Percentiles rank a stretch among this genome's conserved stretches.
Evolutionary conservation across 495 filamentous ascomycete genomes (phyloP).

Genomic region (Pyronema domesticum): DNA sequence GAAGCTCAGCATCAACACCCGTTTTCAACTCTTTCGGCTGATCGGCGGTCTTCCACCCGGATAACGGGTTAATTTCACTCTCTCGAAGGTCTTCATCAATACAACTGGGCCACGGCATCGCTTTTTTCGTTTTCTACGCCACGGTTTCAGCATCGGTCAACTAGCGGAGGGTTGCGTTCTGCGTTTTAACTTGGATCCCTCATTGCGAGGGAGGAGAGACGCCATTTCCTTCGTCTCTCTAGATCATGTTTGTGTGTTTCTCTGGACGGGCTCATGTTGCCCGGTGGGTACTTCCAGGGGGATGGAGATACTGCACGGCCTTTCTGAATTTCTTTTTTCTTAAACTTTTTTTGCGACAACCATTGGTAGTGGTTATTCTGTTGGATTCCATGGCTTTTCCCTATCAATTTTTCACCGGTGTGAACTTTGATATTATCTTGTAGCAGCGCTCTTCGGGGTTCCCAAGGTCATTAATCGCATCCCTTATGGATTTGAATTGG

Average conservation of each 20-base stretch:
- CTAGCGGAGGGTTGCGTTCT: not conserved
- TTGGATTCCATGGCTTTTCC: not conserved
- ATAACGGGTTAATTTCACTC: not conserved
- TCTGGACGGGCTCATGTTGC: slow-evolving; percentile 1
- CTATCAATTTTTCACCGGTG: slow-evolving; percentile 1
- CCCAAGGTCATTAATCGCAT: not conserved
- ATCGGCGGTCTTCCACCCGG: not conserved
- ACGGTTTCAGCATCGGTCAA: not conserved
- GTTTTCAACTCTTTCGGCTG: not conserved
- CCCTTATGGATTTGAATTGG: not conserved
- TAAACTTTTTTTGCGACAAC: not conserved
- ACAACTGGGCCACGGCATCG: not conserved
- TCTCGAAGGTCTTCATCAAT: not conserved
- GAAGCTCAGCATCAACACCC: not conserved
- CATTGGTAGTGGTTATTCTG: not conserved
- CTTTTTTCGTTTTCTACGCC: not conserved
- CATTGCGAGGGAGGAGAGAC: slow-evolving; percentile 4
- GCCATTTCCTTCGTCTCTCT: slow-evolving; percentile 1
- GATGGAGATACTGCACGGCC: not conserved
- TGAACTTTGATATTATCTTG: slow-evolving; percentile 4
- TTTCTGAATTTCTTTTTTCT: not conserved
- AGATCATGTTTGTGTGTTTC: not conserved
- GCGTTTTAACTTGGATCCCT: slow-evolving; percentile 6
- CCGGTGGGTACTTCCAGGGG: slow-evolving; percentile 2
- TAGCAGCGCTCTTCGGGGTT: slow-evolving; percentile 9